Conservation (phyloP, 164 flowering plant species). For the Paratinospora sagittata region DNA sequence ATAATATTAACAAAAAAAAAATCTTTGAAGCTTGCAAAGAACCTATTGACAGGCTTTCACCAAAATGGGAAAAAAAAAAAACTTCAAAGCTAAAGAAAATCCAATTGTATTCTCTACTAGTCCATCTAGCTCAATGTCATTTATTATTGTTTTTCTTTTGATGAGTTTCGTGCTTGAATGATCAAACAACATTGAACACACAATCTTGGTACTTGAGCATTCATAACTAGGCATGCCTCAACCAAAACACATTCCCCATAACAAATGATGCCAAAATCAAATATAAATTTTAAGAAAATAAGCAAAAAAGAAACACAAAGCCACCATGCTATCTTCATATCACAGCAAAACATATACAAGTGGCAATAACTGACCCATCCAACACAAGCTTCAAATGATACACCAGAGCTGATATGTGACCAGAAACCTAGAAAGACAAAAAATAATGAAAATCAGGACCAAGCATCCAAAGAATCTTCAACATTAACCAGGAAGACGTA, state of each 20-base stretch:
- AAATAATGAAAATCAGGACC: not conserved
- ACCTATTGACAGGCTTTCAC: not conserved
- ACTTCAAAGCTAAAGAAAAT: not conserved
- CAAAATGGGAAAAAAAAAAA: not conserved
- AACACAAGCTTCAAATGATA: slow-evolving; percentile 91
- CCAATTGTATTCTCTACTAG: not conserved
- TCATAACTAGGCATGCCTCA: not conserved
- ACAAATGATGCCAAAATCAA: not conserved
- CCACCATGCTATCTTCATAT: not conserved
- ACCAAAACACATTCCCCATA: not conserved
- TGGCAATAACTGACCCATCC: slow-evolving; percentile 76
- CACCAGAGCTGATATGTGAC: slow-evolving; percentile 87
- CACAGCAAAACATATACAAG: not conserved
- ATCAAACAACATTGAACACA: not conserved
- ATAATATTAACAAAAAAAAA: no score
- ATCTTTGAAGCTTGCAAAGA: no score
- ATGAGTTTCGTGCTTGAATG: not conserved
- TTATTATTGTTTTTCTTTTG: no score
- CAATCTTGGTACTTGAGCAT: not conserved
- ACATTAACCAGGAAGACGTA: not conserved
- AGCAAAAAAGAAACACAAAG: not conserved
- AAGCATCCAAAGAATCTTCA: not conserved
- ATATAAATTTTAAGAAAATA: not conserved
- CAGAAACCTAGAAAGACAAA: slow-evolving; percentile 60
- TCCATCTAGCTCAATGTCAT: not conserved